Percentiles rank a stretch among this genome's conserved stretches.
Evolutionary conservation across 1,284 basidiomycete species (phyloP).

Genomic region (Blastosporella zonata): DNA sequence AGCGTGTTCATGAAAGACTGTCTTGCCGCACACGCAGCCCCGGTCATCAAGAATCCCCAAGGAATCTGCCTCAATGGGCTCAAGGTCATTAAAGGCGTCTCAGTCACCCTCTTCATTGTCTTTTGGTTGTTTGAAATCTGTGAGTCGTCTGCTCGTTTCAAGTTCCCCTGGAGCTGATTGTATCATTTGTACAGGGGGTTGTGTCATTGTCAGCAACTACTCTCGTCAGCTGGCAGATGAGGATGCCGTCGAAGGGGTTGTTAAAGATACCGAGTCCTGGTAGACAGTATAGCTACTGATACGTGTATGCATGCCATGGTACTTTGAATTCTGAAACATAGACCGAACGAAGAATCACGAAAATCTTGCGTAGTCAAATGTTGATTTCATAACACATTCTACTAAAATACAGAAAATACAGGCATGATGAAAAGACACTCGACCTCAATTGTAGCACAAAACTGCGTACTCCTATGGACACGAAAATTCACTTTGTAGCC

Average conservation of each 20-base stretch:
- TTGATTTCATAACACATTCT: too few relatives aligned
- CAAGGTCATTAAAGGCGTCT: constrained; percentile 36
- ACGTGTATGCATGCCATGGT: constrained; percentile 5
- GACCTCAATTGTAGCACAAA: constrained; percentile 19
- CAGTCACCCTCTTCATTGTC: constrained; percentile 37
- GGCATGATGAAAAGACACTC: neutral
- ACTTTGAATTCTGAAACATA: constrained; percentile 1
- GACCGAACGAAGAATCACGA: too few relatives aligned
- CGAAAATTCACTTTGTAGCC: neutral
- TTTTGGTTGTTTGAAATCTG: constrained; percentile 44
- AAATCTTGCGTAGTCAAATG: too few relatives aligned
- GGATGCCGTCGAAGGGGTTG: constrained; percentile 31
- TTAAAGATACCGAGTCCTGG: constrained; percentile 40
- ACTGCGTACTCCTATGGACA: constrained; percentile 18
- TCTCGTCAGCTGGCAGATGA: constrained; percentile 38
- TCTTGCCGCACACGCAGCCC: constrained; percentile 26
- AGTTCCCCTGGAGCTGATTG: neutral
- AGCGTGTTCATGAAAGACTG: constrained; percentile 35
- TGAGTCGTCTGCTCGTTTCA: constrained; percentile 23
- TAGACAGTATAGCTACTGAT: constrained; percentile 21
- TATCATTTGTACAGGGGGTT: constrained; percentile 32
- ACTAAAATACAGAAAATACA: too few relatives aligned
- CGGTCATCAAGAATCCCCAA: constrained; percentile 13
- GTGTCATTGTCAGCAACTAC: constrained; percentile 40
- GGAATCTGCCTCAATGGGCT: constrained; percentile 35